phyloP scores from a whole-genome alignment of 1,284 basidiomycete species.

The Papiliotrema flavescens region DNA sequence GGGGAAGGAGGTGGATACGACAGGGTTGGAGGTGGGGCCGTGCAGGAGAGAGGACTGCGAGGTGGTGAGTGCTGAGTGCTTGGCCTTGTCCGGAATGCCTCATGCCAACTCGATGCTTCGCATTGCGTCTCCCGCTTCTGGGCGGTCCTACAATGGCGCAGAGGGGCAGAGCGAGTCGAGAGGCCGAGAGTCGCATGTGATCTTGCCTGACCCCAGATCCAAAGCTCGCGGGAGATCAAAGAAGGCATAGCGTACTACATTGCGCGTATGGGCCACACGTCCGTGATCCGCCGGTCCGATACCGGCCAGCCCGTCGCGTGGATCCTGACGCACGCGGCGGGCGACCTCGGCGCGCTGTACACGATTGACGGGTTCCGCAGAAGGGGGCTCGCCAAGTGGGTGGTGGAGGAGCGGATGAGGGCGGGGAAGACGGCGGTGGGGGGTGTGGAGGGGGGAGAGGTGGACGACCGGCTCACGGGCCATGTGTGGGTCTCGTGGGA shows the following conservation, averaged over 20 bases:
- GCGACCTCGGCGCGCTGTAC: constrained; percentile 24
- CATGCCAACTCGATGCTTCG: background rate
- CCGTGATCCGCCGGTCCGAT: constrained; percentile 9
- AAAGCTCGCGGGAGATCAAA: constrained; percentile 4
- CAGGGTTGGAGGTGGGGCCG: constrained; percentile 5
- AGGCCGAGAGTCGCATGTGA: too few relatives aligned
- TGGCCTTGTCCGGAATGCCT: background rate
- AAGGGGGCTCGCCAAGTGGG: constrained; percentile 21
- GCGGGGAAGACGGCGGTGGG: background rate
- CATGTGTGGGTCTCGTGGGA: constrained; percentile 14
- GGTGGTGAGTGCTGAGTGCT: constrained; percentile 9
- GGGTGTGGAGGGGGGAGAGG: background rate
- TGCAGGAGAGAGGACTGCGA: constrained; percentile 13
- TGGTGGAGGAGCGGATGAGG: constrained; percentile 14
- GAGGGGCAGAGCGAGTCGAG: too few relatives aligned
- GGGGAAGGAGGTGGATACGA: background rate
- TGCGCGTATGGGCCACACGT: constrained; percentile 10
- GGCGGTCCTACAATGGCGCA: background rate
- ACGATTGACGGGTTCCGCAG: constrained; percentile 18
- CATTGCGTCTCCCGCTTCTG: background rate
- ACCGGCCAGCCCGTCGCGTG: constrained; percentile 12
- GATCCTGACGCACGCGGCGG: constrained; percentile 25
- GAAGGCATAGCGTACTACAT: constrained; percentile 14
- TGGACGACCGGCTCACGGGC: background rate
- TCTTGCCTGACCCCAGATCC: constrained; percentile 8